Evolutionary conservation across 2,329 filamentous ascomycete species (phyloP), one percentile per base, ranked within the genome.

Genomic region (Coccinonectria pachysandricola): DNA sequence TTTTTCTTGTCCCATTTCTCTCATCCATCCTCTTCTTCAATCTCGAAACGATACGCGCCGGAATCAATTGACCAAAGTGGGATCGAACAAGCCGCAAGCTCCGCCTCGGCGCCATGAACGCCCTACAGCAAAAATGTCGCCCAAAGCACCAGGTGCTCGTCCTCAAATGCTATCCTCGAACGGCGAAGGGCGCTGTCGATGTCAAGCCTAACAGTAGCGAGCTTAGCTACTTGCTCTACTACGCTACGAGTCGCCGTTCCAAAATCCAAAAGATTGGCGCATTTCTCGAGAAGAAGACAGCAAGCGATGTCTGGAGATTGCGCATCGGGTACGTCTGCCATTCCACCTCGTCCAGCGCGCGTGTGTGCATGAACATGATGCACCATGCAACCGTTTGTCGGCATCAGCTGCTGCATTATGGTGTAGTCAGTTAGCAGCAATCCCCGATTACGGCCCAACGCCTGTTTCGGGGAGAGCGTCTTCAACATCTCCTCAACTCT

Each of bases 121-220:
- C 73, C 49, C 64, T 79, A 37, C 65, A 73, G 57, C 67, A 77
- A 48, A 75, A 66, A 56, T 77, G 73, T 57, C 84, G 88, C 34
- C 88, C 91, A 15, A 96, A 95, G 65, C 91, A 98, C 62, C 88
- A 96, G 69, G 83, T 95, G 44, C 67, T 96, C 35, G 79, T 95
- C 42, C 72, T 95, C 40, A 95, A 94, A 63, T 96, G 88, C 65
- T 98, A 95, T 56, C 91, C 91, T 20, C 80, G 81, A 43, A 87
- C 83, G 39, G 83, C 83, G 40, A 96, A 95, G 61, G 85, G 84
- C 26, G 79, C 83, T 36, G 80, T 87, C 52, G 85, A 94, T 48
- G 85, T 94, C 50, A 92, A 88, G 60, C 87, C 91, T 22, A 96
- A 96, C 59, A 85, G 85, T 41, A 93, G 85, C 60, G 91, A 98